phyloP scores from a whole-genome alignment of 2,329 filamentous ascomycete species.

The Daldinia eschscholtzii region DNA sequence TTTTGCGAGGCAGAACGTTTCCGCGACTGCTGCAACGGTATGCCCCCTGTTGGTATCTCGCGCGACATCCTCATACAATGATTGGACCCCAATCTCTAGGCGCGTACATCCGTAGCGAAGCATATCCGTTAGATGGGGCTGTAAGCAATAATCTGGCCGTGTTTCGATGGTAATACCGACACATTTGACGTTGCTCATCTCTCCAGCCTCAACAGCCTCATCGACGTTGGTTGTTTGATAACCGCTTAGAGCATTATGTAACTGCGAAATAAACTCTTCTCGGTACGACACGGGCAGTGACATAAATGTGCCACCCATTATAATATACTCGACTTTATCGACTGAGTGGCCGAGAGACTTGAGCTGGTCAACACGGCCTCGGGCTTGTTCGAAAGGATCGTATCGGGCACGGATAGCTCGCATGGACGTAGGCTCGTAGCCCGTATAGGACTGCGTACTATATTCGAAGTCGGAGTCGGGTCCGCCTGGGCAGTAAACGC shows the following conservation, averaged over 20 bases:
- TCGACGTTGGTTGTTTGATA: constrained; percentile 96
- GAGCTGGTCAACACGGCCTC: constrained; percentile 95
- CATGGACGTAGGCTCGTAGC: constrained; percentile 99
- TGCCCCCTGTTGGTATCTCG: constrained; percentile 97
- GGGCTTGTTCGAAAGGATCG: constrained; percentile 96
- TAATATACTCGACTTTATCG: constrained; percentile 99
- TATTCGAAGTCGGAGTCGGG: constrained; percentile 99
- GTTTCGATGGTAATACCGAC: constrained; percentile 99
- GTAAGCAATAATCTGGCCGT: constrained; percentile 93
- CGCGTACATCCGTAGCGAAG: constrained; percentile 97
- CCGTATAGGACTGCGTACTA: constrained; percentile 98
- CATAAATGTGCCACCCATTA: constrained; percentile 99
- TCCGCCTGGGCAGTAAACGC: constrained; percentile 97
- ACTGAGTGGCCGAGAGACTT: constrained; percentile 96
- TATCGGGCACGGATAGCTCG: constrained; percentile 96
- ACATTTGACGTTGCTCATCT: constrained; percentile 97
- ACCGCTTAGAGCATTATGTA: constrained; percentile 96
- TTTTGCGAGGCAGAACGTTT: constrained; percentile 97
- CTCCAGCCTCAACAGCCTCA: constrained; percentile 91
- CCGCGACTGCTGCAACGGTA: constrained; percentile 92
- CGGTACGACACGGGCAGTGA: constrained; percentile 89
- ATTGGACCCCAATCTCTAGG: constrained; percentile 95
- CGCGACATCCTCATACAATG: constrained; percentile 97
- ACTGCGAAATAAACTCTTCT: constrained; percentile 92
- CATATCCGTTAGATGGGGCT: constrained; percentile 96